Base-by-base conservation (phyloP, 257 asterid genomes). In the Scutellaria baicalensis region DNA sequence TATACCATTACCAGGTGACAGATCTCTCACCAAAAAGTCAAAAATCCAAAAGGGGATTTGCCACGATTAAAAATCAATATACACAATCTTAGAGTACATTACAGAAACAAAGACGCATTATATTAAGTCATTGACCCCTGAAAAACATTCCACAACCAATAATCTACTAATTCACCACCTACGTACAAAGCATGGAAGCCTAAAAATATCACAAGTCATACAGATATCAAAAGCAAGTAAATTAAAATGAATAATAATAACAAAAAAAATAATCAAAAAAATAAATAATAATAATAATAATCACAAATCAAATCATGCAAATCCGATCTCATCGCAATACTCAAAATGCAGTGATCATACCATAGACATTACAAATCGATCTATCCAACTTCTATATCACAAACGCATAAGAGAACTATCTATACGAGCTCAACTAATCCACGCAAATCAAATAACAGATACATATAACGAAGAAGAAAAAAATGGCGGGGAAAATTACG, bases 271-370 rank as follows among this genome's bases (percentile, higher is more conserved):
- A 6, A 27, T 48, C 56, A 36, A 68, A 9, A 21, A 52, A 66
- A 67, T 5, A 36, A 61, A n/a, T n/a, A n/a, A n/a, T n/a, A n/a
- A n/a, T n/a, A n/a, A n/a, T n/a, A n/a, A n/a, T 18, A 64, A 10
- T 39, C 59, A 17, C 18, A 16, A 38, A 47, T 48, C 70, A 31
- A 59, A 12, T 56, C 81, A 68, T 63, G 79, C 79, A 55, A 69
- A 73, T 73, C 76, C 70, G 63, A n/a, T 47, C 48, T 23, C 54
- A 57, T 27, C 38, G 43, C 66, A 47, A 11, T 56, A 48, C 64
- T 11, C 62, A 38, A 27, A 48, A 52, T 35, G 6, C 61, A 10
- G 21, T 40, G 77, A 70, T 33, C 48, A 18, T 47, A 42, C 56
- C 33, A 18, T 20, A 39, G 61, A 59, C 65, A 36, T 27, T 1